Evolutionary conservation across 2,329 filamentous ascomycete genomes (phyloP).

Genomic region (Aspergillus fumigatus): DNA sequence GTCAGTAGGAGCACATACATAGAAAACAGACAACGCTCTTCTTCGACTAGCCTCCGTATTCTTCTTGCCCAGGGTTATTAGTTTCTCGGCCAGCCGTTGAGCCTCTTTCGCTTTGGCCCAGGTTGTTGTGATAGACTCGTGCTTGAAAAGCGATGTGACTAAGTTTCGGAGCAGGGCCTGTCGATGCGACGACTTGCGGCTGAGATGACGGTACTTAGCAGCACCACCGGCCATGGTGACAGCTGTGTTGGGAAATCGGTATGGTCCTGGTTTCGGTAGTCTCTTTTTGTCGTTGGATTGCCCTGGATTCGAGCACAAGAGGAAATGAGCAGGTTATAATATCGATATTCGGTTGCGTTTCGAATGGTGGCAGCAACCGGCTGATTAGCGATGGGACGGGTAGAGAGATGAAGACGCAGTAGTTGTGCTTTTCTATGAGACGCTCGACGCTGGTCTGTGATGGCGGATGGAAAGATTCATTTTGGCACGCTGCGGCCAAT

Average conservation of each 20-base stretch:
- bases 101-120: slow-evolving; percentile 97
- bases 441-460: not conserved
- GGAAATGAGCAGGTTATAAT: not conserved
- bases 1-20: slow-evolving; percentile 54
- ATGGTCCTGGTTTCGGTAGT: not conserved
- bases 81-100: slow-evolving; percentile 85
- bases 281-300: not conserved
- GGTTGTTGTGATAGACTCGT: slow-evolving; percentile 92
- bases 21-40: slow-evolving; percentile 77
- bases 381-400: not conserved
- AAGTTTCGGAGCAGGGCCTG: slow-evolving; percentile 92
- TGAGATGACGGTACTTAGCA: slow-evolving; percentile 83
- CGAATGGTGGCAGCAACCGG: not conserved
- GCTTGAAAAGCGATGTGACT: slow-evolving; percentile 87
- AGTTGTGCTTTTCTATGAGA: slow-evolving; percentile 1
- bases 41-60: slow-evolving; percentile 77
- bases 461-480: slow-evolving; percentile 28
- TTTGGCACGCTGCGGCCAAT: slow-evolving; percentile 27
- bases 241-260: not conserved
- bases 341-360: not conserved
- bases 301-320: not conserved
- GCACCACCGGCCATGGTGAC: slow-evolving; percentile 74
- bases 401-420: not conserved
- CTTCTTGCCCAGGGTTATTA: slow-evolving; percentile 90
- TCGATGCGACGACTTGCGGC: slow-evolving; percentile 79